Evolutionary conservation across 1,284 basidiomycete species (phyloP), one percentile per base, ranked within the genome.

Genomic region (Xerocomus nothofagi): DNA sequence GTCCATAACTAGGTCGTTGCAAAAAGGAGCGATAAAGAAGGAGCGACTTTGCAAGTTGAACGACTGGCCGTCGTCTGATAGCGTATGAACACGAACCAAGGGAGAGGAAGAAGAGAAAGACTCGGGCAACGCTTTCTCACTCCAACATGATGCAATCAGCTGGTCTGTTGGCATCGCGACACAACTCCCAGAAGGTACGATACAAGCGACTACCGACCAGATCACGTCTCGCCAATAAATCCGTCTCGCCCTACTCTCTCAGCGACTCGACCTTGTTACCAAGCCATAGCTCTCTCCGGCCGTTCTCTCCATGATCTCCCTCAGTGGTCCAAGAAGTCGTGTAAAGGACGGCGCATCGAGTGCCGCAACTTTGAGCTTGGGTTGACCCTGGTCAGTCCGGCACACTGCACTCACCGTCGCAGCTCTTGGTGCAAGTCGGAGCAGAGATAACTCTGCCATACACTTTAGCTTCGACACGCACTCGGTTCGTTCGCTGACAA

Each of bases 311-410:
- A 94, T 89, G 62, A 94, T 86, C 61, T 91, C 90, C 37, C 89
- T 80, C 52, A 93, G 71, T 10, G 95, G 95, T 5, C 97, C 96
- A 32, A 99, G 82, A 26, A 99, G 75, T 43, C 96, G 85, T 7
- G 93, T 98, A 67, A 99, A 99, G 3, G 96, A 92, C 56, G 91
- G 82, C 47, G 94, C 93, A 60, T 94, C 93, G 58, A 99, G 77
- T 6, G 93, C 91, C 20, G 94, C 97, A 21, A 98, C 93, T 65
- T 93, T 91, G 43, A 98, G 78, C 68, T 86, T 91, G 21, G 84
- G 73, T 48, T 74, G 70, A 7, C 74, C 63, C 33, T 71, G 66
- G 44, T 80, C 74, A 1, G 63, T 59, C 34, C 88, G 79, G 38
- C 75, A 68, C 15, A 85, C 70, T 2, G 95, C 96, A 54, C 91